Base-by-base conservation (phyloP, 495 filamentous ascomycete species). In the Xylaria telfairii region DNA sequence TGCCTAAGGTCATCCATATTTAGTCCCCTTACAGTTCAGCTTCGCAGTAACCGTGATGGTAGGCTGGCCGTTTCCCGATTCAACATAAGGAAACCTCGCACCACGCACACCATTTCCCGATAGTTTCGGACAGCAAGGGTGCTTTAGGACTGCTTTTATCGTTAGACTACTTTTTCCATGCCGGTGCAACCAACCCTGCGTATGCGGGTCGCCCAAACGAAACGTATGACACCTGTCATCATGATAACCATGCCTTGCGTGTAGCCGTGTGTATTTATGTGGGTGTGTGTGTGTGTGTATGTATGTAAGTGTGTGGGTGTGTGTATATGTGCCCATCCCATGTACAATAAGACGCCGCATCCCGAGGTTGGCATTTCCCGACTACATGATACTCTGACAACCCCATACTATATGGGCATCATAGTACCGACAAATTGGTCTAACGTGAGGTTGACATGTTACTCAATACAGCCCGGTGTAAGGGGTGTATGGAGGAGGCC, bases 1-100 rank as follows among this genome's bases (percentile, higher is more conserved):
- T 68, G 41, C 51, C 66, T 68, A 42, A 54, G 42, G 59, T 21
- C 53, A 8, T 63, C 67, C 67, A 54, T 70, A 64, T 64, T 64
- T 44, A 60, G 59, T 53, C 39, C 34, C 12, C 24, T 64, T 28
- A 46, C 39, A 49, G 49, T 41, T 70, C 54, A 64, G 57, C 68
- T 64, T 70, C 37, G 28, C 47, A 57, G 24, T 57, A 34, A 44
- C 44, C 59, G 17, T 63, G 41, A 59, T 59, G 37, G 34, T 34
- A 46, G 44, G 49, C 57, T 59, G 59, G 68, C 49, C 68, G 61
- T 65, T 28, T 9, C 60, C 61, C 61, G 37, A 59, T 28, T 59
- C 49, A 59, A 17, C 10, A 32, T 5, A 30, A 63, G 49, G 19
- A 59, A 26, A 59, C 30, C 54, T 49, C n/a, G 34, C 21, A 47